Base-by-base conservation (phyloP, 441 rosid genomes). In the Populus hybrid region DNA sequence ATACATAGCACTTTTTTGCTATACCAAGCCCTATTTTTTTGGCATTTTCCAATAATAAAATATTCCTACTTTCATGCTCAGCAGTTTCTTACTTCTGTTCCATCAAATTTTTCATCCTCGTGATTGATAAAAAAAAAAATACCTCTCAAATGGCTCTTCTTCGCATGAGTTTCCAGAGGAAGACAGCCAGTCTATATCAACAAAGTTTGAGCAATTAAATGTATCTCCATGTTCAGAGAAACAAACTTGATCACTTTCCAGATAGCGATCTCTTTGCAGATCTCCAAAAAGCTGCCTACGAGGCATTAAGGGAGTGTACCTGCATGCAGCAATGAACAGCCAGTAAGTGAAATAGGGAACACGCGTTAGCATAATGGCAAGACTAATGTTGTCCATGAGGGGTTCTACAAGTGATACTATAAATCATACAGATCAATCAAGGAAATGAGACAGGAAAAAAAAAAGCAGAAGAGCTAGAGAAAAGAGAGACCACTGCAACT, bases 251-350 rank as follows among this genome's bases (percentile, higher is more conserved):
- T 87, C 90, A 74, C 78, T 82, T 82, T 87, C 86, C 75, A 83
- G 81, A 74, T n/a, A 86, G 66, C 61, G 81, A 73, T 91, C 93
- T 83, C 87, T 87, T 78, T 85, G 92, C 79, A 78, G 72, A 66
- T 89, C 93, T 81, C 93, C 93, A 74, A 93, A 94, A 21, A 90
- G 88, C 79, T 89, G 97, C 78, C 82, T 86, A 31, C 24, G 86
- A 75, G 97, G 91, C 88, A 88, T 84, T 42, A 88, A 85, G 33
- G 92, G 95, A 64, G 90, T 86, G 80, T 85, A 91, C 86, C 98
- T 92, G 78, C 73, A 80, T 42, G 56, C 74, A 70, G 65, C 74
- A 74, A 70, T 3, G 23, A 74, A 23, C 3, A 65, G 5, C 71
- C 35, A 45, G 72, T 76, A 24, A 84, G 76, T 33, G 56, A 29